phyloP scores from a whole-genome alignment of 1,139 yeast species.

The Candida glucosophila region DNA sequence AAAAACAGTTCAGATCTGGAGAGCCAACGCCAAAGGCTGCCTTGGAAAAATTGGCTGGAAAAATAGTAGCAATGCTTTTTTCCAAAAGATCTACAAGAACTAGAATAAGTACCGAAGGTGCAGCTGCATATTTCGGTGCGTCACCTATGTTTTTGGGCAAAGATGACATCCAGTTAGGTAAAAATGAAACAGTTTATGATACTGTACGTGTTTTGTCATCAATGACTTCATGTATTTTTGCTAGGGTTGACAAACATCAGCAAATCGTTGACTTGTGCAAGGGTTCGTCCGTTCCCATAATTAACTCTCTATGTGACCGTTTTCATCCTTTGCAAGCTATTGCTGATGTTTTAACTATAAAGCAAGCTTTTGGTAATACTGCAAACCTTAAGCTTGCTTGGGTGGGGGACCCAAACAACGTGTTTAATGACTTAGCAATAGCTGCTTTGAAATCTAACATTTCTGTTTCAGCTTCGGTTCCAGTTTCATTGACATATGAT shows the following conservation, averaged over 20 bases:
- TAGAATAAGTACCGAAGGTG: slow-evolving; percentile 90
- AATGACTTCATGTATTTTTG: slow-evolving; percentile 92
- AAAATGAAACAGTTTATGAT: slow-evolving; percentile 83
- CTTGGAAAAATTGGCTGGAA: slow-evolving; percentile 56
- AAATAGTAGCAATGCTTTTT: slow-evolving; percentile 74
- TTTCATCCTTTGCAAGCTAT: slow-evolving; percentile 95
- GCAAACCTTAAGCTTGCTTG: slow-evolving; percentile 76
- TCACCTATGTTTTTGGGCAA: slow-evolving; percentile 94
- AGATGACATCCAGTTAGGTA: slow-evolving; percentile 94
- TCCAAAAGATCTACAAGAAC: slow-evolving; percentile 93
- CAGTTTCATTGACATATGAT: slow-evolving; percentile 61
- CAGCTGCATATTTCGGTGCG: slow-evolving; percentile 88
- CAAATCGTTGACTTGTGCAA: slow-evolving; percentile 73
- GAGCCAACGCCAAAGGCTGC: slow-evolving; percentile 25
- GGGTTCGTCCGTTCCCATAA: slow-evolving; percentile 80
- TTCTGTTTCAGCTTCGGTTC: slow-evolving; percentile 76
- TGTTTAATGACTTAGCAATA: slow-evolving; percentile 85
- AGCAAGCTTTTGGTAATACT: slow-evolving; percentile 57
- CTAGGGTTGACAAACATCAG: slow-evolving; percentile 81
- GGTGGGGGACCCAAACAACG: slow-evolving; percentile 97
- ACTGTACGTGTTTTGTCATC: slow-evolving; percentile 85
- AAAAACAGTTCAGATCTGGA: slow-evolving; percentile 46
- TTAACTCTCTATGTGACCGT: slow-evolving; percentile 85
- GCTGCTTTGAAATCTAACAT: slow-evolving; percentile 86
- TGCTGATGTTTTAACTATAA: slow-evolving; percentile 79